Conservation (phyloP, 2,329 filamentous ascomycete species). For the Colletotrichum nymphaeae region DNA sequence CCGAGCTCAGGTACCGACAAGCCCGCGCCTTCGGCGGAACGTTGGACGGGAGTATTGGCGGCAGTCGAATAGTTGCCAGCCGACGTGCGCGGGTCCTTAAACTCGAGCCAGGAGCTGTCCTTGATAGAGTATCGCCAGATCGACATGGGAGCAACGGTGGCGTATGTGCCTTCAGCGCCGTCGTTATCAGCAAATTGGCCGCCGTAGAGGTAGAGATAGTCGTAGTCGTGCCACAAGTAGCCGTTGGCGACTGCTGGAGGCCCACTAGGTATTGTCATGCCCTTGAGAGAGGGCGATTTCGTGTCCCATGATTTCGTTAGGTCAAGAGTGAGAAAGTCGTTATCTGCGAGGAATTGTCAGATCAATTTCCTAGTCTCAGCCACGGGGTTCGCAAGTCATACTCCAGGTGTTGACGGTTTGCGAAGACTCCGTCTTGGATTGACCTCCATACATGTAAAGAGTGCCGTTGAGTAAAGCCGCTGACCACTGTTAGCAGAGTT, state of each 20-base stretch:
- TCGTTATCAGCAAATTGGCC: slow-evolving; percentile 75
- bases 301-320: slow-evolving; percentile 79
- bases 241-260: slow-evolving; percentile 79
- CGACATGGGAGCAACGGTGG: slow-evolving; percentile 67
- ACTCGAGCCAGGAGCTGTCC: slow-evolving; percentile 71
- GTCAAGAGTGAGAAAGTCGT: slow-evolving; percentile 79
- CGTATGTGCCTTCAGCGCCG: slow-evolving; percentile 51
- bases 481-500: slow-evolving; percentile 40
- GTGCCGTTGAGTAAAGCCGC: slow-evolving; percentile 79
- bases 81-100: slow-evolving; percentile 69
- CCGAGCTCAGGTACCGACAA: slow-evolving; percentile 77
- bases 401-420: slow-evolving; percentile 78
- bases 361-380: not conserved
- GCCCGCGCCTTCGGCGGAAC: slow-evolving; percentile 80
- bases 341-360: slow-evolving; percentile 58
- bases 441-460: slow-evolving; percentile 80
- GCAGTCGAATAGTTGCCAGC: slow-evolving; percentile 71
- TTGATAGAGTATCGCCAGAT: slow-evolving; percentile 78
- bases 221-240: slow-evolving; percentile 80
- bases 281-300: slow-evolving; percentile 69
- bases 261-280: slow-evolving; percentile 72
- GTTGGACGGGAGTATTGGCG: slow-evolving; percentile 68
- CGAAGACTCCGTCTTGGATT: slow-evolving; percentile 65
- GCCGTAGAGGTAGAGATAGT: slow-evolving; percentile 78
- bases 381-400: slow-evolving; percentile 48